These are phyloP conservation scores for Cyberlindnera maritima DNA, from an alignment of 805 yeast genomes.

Conservation along the genomic window DNA sequence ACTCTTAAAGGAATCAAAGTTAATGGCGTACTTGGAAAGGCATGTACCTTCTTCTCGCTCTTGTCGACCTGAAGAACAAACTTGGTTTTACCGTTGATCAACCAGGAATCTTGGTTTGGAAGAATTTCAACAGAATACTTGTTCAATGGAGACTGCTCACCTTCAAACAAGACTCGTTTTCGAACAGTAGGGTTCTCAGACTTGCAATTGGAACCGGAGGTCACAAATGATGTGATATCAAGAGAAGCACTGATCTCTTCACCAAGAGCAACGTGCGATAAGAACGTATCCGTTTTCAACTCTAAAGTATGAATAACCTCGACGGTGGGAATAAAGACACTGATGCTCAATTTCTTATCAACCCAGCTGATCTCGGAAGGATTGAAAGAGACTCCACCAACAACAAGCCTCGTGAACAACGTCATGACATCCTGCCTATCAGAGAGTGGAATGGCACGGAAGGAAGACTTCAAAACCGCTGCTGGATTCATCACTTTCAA, in stretches of 20 bases:
- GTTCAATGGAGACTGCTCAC: slow-evolving; percentile 20
- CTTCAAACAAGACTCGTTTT: slow-evolving; percentile 25
- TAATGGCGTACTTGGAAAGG: slow-evolving; percentile 32
- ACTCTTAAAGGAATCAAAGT: slow-evolving; percentile 69
- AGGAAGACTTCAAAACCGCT: not conserved
- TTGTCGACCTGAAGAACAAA: slow-evolving; percentile 44
- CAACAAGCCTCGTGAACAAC: not conserved
- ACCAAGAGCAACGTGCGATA: slow-evolving; percentile 53
- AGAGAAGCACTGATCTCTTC: slow-evolving; percentile 52
- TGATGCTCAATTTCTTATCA: slow-evolving; percentile 36
- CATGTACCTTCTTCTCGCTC: slow-evolving; percentile 10
- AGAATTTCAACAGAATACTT: slow-evolving; percentile 46
- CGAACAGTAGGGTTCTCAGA: slow-evolving; percentile 1
- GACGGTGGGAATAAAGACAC: slow-evolving; percentile 61
- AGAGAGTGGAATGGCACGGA: not conserved
- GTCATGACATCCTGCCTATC: not conserved
- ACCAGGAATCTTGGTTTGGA: slow-evolving; percentile 69
- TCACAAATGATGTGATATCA: slow-evolving; percentile 34
- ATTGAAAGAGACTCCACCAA: not conserved
- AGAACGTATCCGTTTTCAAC: slow-evolving; percentile 32
- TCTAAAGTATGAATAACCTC: slow-evolving; percentile 60
- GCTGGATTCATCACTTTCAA: slow-evolving; percentile 1
- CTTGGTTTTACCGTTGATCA: slow-evolving; percentile 68
- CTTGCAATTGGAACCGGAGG: not conserved
- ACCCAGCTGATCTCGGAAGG: not conserved